Base-by-base conservation (phyloP, 495 filamentous ascomycete species). In the Acidiella bohemica region DNA sequence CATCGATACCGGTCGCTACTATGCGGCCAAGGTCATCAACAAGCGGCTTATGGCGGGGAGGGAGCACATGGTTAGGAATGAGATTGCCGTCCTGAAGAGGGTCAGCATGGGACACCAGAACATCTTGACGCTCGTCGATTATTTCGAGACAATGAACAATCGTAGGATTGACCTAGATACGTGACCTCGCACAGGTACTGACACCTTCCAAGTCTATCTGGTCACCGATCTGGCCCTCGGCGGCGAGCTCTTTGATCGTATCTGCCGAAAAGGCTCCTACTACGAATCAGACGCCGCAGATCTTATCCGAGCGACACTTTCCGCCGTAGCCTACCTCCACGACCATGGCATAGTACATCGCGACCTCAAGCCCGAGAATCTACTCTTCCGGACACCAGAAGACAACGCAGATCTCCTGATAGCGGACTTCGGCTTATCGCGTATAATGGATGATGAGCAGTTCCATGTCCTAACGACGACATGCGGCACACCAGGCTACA, bases 101-200 rank as follows among this genome's bases (percentile, higher is more conserved):
- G 90, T 97, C 14, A 95, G 88, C 14, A 92, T 96, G 82, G 90
- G 90, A 27, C 90, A 97, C 58, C 83, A 87, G 58, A 97, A 97
- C 55, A 96, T 97, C 55, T 63, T 97, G 41, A 97, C 90, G 13
- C 68, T 97, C 41, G 90, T 96, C 50, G 90, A 97, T 63, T 97
- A 97, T 59, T 97, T 97, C 55, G 90, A 97, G 66, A 97, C 90
- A 6, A 90, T 94, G 84, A 96, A 97, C 62, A 96, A 97, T 59
- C 69, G 79, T 83, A 62, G 37, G 67, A 7, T 13, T 19, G 25
- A 32, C 13, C 20, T 5, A 9, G 19, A 22, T 22, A n/a, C n/a
- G n/a, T n/a, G n/a, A n/a, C n/a, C n/a, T n/a, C n/a, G n/a, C n/a
- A n/a, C n/a, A n/a, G n/a, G n/a, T n/a, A n/a, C n/a, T n/a, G n/a